These are phyloP conservation scores for Phytopythium sindhum DNA, from an alignment of 352 stramenopile species.

Conservation along the genomic window DNA sequence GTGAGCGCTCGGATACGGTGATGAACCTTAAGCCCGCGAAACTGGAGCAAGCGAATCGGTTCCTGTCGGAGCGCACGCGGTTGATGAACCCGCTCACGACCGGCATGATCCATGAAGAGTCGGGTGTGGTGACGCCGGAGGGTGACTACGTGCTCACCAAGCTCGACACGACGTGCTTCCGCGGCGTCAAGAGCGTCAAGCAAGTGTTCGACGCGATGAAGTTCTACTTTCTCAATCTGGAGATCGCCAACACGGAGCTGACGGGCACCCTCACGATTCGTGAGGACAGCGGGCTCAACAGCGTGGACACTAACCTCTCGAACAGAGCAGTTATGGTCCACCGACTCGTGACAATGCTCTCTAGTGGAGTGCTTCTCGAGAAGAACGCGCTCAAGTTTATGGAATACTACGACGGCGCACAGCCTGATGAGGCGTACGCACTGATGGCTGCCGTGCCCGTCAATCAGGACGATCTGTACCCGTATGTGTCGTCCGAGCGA, in stretches of 20 bases:
- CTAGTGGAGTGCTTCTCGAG: slow-evolving; percentile 21
- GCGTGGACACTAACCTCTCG: slow-evolving; percentile 15
- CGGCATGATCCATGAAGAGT: slow-evolving; percentile 24
- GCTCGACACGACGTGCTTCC: slow-evolving; percentile 47
- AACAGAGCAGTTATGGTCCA: slow-evolving; percentile 23
- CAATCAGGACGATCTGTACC: slow-evolving; percentile 25
- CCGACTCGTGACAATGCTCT: slow-evolving; percentile 23
- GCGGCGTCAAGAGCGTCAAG: slow-evolving; percentile 23
- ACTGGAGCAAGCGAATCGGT: slow-evolving; percentile 24
- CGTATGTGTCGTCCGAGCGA: slow-evolving; percentile 18
- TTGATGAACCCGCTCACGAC: slow-evolving; percentile 19
- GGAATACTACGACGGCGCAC: slow-evolving; percentile 12
- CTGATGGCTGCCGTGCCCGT: slow-evolving; percentile 23
- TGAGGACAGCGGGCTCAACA: slow-evolving; percentile 27
- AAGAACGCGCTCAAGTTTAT: slow-evolving; percentile 38
- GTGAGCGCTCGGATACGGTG: slow-evolving; percentile 19
- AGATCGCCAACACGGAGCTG: slow-evolving; percentile 55
- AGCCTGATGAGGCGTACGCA: slow-evolving; percentile 12
- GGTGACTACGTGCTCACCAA: slow-evolving; percentile 29
- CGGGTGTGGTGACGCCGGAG: slow-evolving; percentile 30
- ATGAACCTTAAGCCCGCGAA: slow-evolving; percentile 26
- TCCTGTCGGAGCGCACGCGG: slow-evolving; percentile 26
- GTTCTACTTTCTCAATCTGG: slow-evolving; percentile 53
- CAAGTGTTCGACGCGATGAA: slow-evolving; percentile 49
- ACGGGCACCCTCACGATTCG: slow-evolving; percentile 47